Evolutionary conservation across 129 eudicot species (phyloP).

Genomic region (Chrysanthemum makinoi): DNA sequence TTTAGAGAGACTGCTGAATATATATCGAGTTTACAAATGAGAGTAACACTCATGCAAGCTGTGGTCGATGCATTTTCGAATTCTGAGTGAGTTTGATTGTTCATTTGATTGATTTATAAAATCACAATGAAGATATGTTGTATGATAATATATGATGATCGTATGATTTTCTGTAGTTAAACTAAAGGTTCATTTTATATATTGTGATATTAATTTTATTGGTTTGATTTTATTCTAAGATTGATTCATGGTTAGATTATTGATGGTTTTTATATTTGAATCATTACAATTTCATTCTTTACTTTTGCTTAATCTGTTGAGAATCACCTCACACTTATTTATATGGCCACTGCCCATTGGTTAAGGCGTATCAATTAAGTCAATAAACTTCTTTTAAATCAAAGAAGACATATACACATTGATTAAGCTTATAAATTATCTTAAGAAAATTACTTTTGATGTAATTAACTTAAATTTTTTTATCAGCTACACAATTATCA

Average conservation of each 20-base stretch:
- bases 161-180: conserved; percentile 25
- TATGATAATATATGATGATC: conserved; percentile 13
- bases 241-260: neutral
- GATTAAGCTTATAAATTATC: too few species aligned
- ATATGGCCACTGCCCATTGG: too few species aligned
- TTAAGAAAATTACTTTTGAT: too few species aligned
- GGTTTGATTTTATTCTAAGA: conserved; percentile 21
- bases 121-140: conserved; percentile 16
- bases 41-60: conserved; percentile 74
- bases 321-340: too few species aligned
- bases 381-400: too few species aligned
- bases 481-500: too few species aligned
- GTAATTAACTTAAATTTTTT: too few species aligned
- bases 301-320: too few species aligned
- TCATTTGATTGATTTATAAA: conserved; percentile 11
- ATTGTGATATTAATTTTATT: conserved; percentile 12
- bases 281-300: neutral
- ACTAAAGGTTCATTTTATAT: conserved; percentile 19
- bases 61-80: conserved; percentile 58
- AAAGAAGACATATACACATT: too few species aligned
- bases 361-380: too few species aligned
- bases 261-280: neutral
- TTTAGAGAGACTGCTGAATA: conserved; percentile 86
- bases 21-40: conserved; percentile 59
- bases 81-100: conserved; percentile 27